Conservation (phyloP, 257 asterid genomes). For the Gentiana dahurica region DNA sequence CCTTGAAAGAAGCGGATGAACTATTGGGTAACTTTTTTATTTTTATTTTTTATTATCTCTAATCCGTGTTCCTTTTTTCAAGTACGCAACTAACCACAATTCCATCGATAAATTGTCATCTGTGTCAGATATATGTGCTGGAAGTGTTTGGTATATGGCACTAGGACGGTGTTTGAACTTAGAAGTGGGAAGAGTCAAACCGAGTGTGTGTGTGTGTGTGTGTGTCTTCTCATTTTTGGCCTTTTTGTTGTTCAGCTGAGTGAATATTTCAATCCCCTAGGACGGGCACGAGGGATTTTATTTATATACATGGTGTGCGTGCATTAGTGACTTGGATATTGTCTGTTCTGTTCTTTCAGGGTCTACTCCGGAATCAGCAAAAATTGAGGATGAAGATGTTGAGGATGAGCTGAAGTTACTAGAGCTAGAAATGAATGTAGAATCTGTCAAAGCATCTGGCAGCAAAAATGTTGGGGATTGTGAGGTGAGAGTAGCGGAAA, state of each 20-base stretch:
- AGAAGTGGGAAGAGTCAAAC: neutral
- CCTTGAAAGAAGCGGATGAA: slow-evolving; percentile 53
- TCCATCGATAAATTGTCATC: neutral
- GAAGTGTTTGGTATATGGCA: neutral
- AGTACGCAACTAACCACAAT: neutral
- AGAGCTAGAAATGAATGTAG: slow-evolving; percentile 37
- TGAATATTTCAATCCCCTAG: neutral
- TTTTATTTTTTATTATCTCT: slow-evolving; percentile 5
- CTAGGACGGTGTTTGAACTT: neutral
- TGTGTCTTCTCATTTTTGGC: too few species aligned
- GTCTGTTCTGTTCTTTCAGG: slow-evolving; percentile 22
- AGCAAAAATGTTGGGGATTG: slow-evolving; percentile 2
- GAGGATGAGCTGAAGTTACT: slow-evolving; percentile 58
- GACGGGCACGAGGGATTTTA: neutral
- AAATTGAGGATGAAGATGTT: slow-evolving; percentile 49
- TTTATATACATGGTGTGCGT: neutral
- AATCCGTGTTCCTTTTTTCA: neutral
- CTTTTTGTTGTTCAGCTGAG: neutral
- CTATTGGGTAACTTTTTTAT: slow-evolving; percentile 35
- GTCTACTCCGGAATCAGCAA: slow-evolving; percentile 23
- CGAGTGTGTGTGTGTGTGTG: neutral
- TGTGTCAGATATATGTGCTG: neutral
- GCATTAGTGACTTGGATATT: neutral
- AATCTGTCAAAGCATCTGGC: slow-evolving; percentile 13
- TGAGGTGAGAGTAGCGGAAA: slow-evolving; percentile 12